phyloP scores from a whole-genome alignment of 306 rosid species.

The cucumber (Cucumis sativus) region Cucumber_9930_V3 NC_026661.2:15366501-15367000 shows the following conservation, averaged over 20 bases:
- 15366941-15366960: not conserved
- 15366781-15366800: not conserved
- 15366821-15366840: too few relatives aligned
- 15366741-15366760: not conserved
- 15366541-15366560: slow-evolving; percentile 68
- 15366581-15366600: slow-evolving; percentile 76
- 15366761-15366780: not conserved
- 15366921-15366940: not conserved
- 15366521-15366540: slow-evolving; percentile 38
- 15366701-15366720: not conserved
- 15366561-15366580: slow-evolving; percentile 77
- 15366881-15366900: too few relatives aligned
- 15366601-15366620: slow-evolving; percentile 92
- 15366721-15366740: too few relatives aligned
- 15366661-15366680: not conserved
- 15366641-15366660: slow-evolving; percentile 59
- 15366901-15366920: not conserved
- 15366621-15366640: slow-evolving; percentile 87
- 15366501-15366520: not conserved
- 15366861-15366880: too few relatives aligned
- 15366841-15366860: too few relatives aligned
- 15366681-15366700: not conserved
- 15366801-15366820: not conserved
- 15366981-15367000: too few relatives aligned
- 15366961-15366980: too few relatives aligned